These are phyloP conservation scores for Brassica rapa DNA, from an alignment of 345 rosid genomes.

Conservation along the genomic window DNA sequence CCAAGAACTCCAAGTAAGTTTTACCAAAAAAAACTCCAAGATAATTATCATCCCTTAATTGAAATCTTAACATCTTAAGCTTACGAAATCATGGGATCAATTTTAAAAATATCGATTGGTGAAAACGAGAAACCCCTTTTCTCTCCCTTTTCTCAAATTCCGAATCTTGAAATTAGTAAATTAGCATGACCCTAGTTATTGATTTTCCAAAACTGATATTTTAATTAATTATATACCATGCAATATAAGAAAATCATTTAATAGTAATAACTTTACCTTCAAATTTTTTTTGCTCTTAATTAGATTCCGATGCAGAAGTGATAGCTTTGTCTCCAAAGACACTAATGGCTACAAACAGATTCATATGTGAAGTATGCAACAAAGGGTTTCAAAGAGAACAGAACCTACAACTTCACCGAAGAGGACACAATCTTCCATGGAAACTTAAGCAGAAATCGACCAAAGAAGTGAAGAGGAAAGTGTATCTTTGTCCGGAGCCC, in stretches of 20 bases:
- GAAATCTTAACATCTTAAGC: constrained; percentile 26
- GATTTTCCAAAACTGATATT: constrained; percentile 25
- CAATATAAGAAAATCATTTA: background rate
- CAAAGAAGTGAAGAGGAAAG: constrained; percentile 77
- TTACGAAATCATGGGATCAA: constrained; percentile 5
- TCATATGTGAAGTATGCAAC: constrained; percentile 86
- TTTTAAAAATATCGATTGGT: constrained; percentile 2
- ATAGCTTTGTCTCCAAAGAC: constrained; percentile 86
- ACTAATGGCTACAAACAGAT: constrained; percentile 84
- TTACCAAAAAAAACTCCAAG: too few species aligned
- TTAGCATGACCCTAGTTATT: constrained; percentile 37
- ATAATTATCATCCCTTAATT: constrained; percentile 15
- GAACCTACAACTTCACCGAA: constrained; percentile 80
- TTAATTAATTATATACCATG: constrained; percentile 17
- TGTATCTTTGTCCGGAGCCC: constrained; percentile 84
- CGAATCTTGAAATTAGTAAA: constrained; percentile 33
- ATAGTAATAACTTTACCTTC: background rate
- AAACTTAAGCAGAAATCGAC: constrained; percentile 73
- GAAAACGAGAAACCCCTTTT: constrained; percentile 26
- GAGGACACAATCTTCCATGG: constrained; percentile 91
- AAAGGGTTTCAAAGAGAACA: constrained; percentile 89
- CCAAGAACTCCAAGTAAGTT: constrained; percentile 80
- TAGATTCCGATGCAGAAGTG: constrained; percentile 89
- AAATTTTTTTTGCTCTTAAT: background rate
- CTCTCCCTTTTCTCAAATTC: constrained; percentile 17